Conservation (phyloP, 257 asterid genomes). For the Echium plantagineum region DNA sequence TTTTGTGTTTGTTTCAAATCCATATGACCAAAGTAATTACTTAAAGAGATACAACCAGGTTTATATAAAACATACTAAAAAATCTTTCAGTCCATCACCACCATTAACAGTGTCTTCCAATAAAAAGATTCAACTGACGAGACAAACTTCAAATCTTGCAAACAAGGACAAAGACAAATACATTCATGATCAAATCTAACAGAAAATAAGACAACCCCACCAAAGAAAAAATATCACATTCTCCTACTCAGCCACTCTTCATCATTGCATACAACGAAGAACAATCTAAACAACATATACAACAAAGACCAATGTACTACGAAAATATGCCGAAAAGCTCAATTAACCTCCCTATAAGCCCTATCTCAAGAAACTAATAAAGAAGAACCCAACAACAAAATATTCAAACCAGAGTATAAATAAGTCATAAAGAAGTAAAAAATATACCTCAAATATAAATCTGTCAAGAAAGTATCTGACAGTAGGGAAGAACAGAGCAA, state of each 20-base stretch:
- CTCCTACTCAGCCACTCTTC: neutral
- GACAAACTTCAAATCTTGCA: neutral
- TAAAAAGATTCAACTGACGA: neutral
- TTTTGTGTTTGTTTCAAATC: neutral
- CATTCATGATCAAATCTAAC: neutral
- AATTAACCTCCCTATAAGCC: neutral
- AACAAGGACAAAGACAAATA: neutral
- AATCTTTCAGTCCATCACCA: neutral
- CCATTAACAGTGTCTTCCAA: neutral
- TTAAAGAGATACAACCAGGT: too few species aligned
- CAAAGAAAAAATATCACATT: neutral
- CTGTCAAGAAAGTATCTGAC: slow-evolving; percentile 12
- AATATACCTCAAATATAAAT: slow-evolving; percentile 12
- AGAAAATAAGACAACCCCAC: neutral
- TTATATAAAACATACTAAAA: too few species aligned
- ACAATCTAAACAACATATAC: neutral
- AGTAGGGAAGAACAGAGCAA: slow-evolving; percentile 10
- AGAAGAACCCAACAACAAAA: neutral
- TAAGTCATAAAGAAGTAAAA: too few species aligned
- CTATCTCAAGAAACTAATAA: neutral
- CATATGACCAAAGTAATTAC: neutral
- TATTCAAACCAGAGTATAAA: neutral
- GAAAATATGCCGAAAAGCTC: neutral
- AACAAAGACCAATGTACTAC: too few species aligned
- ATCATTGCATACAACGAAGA: neutral